Base-by-base conservation (phyloP, 108 stramenopile species). In the Nitzschia sp. region DNA sequence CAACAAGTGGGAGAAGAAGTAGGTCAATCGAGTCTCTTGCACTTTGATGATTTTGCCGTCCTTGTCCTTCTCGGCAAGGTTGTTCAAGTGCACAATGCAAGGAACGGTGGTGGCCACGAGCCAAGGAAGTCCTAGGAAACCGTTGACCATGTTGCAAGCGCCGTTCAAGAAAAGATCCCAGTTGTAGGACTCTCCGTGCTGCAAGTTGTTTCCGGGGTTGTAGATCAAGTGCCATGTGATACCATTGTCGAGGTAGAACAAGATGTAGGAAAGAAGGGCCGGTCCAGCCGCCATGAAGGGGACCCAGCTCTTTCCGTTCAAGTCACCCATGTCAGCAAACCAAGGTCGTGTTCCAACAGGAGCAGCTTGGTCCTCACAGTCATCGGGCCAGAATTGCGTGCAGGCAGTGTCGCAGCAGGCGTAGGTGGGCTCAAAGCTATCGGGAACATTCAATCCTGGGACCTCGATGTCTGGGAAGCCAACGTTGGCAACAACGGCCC, bases 151-250 rank as follows among this genome's bases (percentile, higher is more conserved):
- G 73, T 66, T 72, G 36, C 71, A 59, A 55, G 67, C 19, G 6
- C 68, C 80, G 27, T 25, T 63, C 31, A 81, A 19, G 44, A 32
- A 47, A 8, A 66, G 23, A 61, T 81, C 80, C 26, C 72, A 81
- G 63, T 77, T 81, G 75, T 81, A 81, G n/a, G 80, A 72, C 26
- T 77, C 76, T 45, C 80, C 80, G 61, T 81, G 80, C 26, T 72
- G 29, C 4, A 81, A 28, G n/a, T 77, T 72, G 72, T 81, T n/a
- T 13, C 23, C 28, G n/a, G 45, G 41, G 62, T 69, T 32, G 47
- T 69, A 63, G 45, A 76, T 66, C 58, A 80, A 68, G 53, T 79
- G 81, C 77, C 74, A 75, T 2, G 66, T 75, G 21, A 82, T 82
- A 28, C 80, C 84, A 45, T 85, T 67, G 67, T 85, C 84, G 17